Base-by-base conservation (phyloP, 805 yeast species). In the Yamadazyma nakazawae region DNA sequence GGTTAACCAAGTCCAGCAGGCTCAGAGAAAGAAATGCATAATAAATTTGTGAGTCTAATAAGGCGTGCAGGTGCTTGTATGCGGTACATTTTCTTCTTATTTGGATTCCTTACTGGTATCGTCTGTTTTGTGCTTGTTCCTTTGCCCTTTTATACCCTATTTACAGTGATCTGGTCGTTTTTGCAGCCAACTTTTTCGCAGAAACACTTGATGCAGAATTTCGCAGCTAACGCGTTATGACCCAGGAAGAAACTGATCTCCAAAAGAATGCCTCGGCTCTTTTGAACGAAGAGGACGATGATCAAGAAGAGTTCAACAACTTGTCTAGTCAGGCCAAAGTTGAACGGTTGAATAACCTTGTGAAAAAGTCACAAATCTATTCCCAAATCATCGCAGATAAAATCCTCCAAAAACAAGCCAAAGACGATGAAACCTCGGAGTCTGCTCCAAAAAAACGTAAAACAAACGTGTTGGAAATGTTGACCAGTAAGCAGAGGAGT, bases 351-450 rank as follows among this genome's bases (percentile, higher is more conserved):
- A 79, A 87, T 48, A 82, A 80, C 32, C 72, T 92, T 52, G 89
- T 92, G n/a, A 85, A 86, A 56, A 84, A 88, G 59, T 88, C 97
- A 14, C 91, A 89, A 60, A 79, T 91, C 1, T 92, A 88, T 64
- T 85, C 97, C 1, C 80, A 84, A 51, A 88, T 92, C 53, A 87
- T 92, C 36, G 82, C 96, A 2, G 91, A 89, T 43, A 84, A 91
- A 10, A 74, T 92, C 37, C 58, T 84, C 36, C 55, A 35, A 49
- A 50, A 50, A 38, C 53, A 49, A 40, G 52, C 31, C 32, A 34
- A 48, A 41, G 30, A 47, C 26, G 17, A 42, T 36, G 18, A 49
- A 46, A 32, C 26, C 42, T 25, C 61, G 52, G 62, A 54, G 37
- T 51, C 53, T 9, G 28, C 43, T 32, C n/a, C 10, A 19, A 44